Evolutionary conservation across 768 basidiomycete genomes (phyloP).

Genomic region (Pisolithus albus): DNA sequence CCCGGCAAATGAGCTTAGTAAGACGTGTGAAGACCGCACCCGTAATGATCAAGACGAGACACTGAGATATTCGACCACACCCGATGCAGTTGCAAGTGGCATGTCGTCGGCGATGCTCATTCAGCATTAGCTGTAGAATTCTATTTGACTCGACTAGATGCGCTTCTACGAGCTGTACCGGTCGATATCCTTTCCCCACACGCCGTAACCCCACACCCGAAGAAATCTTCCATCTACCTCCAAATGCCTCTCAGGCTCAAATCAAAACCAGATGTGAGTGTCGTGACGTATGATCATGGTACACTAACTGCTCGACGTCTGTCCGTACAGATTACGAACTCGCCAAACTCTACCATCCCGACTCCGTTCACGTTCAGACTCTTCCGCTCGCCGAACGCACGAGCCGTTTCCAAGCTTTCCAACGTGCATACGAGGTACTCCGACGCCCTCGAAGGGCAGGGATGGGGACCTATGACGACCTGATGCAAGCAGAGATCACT

Average conservation of each 20-base stretch:
- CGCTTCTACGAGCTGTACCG: not conserved
- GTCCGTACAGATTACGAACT: conserved; percentile 58
- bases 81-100: too few relatives aligned
- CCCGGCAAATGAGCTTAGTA: too few relatives aligned
- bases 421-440: conserved; percentile 52
- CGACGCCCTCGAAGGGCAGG: not conserved
- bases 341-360: conserved; percentile 66
- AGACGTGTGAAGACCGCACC: too few relatives aligned
- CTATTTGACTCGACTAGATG: not conserved
- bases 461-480: not conserved
- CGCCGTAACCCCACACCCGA: conserved; percentile 53
- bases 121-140: too few relatives aligned
- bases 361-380: conserved; percentile 40
- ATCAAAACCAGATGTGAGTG: conserved; percentile 64
- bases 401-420: conserved; percentile 57
- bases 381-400: conserved; percentile 43
- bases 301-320: not conserved
- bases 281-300: not conserved
- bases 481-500: not conserved
- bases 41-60: too few relatives aligned
- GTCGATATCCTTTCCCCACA: conserved; percentile 41
- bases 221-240: conserved; percentile 66
- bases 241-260: conserved; percentile 47
- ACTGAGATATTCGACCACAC: too few relatives aligned
- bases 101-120: too few relatives aligned